Percentiles rank a stretch among this genome's conserved stretches.
These are phyloP conservation scores for Lepidium campestre DNA, from an alignment of 441 rosid genomes.

Conservation along the genomic window DNA sequence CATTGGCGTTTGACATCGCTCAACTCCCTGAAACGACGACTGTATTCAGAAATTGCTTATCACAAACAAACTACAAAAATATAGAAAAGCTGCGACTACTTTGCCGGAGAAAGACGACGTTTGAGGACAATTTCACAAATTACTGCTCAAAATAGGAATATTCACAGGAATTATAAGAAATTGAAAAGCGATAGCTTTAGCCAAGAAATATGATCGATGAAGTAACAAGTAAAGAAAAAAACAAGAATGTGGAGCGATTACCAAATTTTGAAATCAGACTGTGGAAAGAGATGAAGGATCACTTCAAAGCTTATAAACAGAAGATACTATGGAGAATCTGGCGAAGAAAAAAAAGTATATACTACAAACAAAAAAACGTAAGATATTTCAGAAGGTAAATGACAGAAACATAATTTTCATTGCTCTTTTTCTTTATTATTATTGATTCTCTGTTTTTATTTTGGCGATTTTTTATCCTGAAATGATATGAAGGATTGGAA, in stretches of 20 bases:
- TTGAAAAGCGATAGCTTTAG: background rate
- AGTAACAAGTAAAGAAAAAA: background rate
- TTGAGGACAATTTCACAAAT: background rate
- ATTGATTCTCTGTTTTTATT: constrained; percentile 1
- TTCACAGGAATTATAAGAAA: background rate
- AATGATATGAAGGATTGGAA: constrained; percentile 16
- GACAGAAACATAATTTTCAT: constrained; percentile 5
- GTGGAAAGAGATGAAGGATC: background rate
- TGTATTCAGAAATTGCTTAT: background rate
- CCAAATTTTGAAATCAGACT: background rate
- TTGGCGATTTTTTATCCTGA: background rate
- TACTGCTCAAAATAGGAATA: background rate
- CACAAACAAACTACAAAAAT: background rate
- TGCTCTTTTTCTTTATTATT: background rate
- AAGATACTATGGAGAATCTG: constrained; percentile 21
- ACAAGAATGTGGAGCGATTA: background rate
- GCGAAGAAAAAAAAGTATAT: constrained; percentile 12
- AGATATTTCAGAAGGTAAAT: constrained; percentile 7
- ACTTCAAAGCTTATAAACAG: background rate
- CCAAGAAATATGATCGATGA: background rate
- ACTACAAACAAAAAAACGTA: background rate
- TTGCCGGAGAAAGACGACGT: background rate
- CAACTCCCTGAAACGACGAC: constrained; percentile 15
- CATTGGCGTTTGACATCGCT: constrained; percentile 46
- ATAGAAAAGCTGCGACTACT: background rate